Evolutionary conservation across 2,329 filamentous ascomycete species (phyloP), one percentile per base, ranked within the genome.

Genomic region (Calonectria honghensis): DNA sequence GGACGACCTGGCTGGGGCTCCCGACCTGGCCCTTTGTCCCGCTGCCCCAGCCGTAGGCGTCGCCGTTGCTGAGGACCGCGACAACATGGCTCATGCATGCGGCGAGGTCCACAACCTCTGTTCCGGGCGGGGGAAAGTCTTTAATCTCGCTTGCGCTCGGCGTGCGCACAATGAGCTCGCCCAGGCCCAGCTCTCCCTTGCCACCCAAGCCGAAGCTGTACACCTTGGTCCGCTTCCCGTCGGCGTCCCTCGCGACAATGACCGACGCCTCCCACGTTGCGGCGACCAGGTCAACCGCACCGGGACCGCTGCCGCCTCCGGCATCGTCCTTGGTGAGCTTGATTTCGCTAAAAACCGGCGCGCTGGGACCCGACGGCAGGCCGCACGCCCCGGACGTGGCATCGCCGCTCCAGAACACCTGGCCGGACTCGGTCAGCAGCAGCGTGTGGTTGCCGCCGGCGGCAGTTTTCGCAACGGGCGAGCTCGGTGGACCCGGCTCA

Each of bases 381-480:
- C 91, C 91, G 76, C 91, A 93, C 2, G 91, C 90, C 16, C 91
- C 91, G 14, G 83, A 87, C 2, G 85, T 82, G 10, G 85, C 87
- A 73, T 93, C 90, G 1, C 96, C 96, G 59, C 92, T 90, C 80
- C 91, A 92, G 80, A 91, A 94, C 0, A 96, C 86, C 1, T 85
- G 79, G 0, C 93, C 93, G 32, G 87, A 82, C 5, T 87, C 81
- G n/a, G 90, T 91, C 14, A 96, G 87, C 13, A 98, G 83, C 5
- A 98, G 85, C 0, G 95, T 97, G 84, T 98, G 96, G 81, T 98
- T 98, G 1, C 96, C 96, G 5, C 96, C 96, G 10, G 95, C 88
- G 27, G 86, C 86, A 13, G 89, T 83, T 52, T 83, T 83, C 67
- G 82, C 78, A 70, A 89, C 82, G 32, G 83, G 80, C 18, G 86